A percentile compares a stretch with the other conserved stretches of the same genome.
Conservation (phyloP, 2,329 filamentous ascomycete genomes). For the Botrytis porri region DNA sequence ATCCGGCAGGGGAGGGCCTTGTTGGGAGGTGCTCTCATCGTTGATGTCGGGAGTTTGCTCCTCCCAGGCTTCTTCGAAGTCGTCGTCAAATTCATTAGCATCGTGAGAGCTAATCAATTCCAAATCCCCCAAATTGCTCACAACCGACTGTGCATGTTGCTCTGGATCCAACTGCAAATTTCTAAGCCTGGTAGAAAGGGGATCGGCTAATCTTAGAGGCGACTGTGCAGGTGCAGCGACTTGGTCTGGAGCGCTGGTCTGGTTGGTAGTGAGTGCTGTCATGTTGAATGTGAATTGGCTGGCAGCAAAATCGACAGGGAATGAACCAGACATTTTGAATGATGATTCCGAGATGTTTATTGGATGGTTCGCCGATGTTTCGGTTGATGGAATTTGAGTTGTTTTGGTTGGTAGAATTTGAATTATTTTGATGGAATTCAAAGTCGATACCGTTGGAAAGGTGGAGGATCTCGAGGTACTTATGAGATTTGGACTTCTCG, state of each 20-base stretch:
- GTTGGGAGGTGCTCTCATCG: background rate
- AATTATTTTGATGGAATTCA: background rate
- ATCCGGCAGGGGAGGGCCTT: fast-evolving
- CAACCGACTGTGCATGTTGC: too few relatives aligned
- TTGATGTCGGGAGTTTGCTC: background rate
- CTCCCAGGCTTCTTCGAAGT: background rate
- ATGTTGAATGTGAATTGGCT: background rate
- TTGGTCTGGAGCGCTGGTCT: background rate
- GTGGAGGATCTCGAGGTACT: background rate
- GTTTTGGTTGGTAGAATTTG: background rate
- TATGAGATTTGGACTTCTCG: background rate
- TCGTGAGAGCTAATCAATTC: background rate
- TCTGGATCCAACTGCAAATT: background rate
- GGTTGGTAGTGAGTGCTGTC: background rate
- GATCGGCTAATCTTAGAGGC: background rate
- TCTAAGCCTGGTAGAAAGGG: background rate
- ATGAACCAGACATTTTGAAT: background rate
- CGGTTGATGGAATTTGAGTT: background rate
- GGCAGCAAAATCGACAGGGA: fast-evolving
- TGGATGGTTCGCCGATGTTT: background rate
- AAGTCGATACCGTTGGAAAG: background rate
- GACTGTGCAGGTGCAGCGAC: background rate
- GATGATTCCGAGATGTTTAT: background rate
- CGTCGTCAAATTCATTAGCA: background rate
- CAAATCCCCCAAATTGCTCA: background rate